Percentiles rank a stretch among this genome's conserved stretches.
Conservation (phyloP, 257 asterid species). For the Solanum appendiculatum region DNA sequence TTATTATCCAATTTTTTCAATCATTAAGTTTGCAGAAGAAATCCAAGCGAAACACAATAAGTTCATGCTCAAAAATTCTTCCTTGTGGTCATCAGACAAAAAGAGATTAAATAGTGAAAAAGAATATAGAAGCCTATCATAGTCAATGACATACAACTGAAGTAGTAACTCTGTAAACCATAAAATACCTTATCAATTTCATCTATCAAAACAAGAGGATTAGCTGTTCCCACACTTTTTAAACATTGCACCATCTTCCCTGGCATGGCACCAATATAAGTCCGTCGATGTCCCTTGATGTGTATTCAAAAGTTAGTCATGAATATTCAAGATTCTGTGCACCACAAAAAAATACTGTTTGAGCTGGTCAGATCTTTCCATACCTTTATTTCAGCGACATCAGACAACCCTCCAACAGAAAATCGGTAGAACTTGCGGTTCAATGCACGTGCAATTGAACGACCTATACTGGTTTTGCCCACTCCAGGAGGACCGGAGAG, state of each 20-base stretch:
- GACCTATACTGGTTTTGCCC: conserved; percentile 97
- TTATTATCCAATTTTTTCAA: not conserved
- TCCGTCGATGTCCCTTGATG: conserved; percentile 92
- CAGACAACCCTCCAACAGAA: conserved; percentile 99
- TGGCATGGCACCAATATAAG: conserved; percentile 99
- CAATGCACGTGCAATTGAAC: conserved; percentile 96
- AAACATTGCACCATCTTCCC: conserved; percentile 99
- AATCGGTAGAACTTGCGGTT: conserved; percentile 97
- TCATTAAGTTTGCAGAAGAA: not conserved
- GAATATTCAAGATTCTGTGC: not conserved
- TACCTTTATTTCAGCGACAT: conserved; percentile 99
- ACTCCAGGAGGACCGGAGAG: conserved; percentile 99
- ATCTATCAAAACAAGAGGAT: conserved; percentile 97
- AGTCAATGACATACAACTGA: not conserved
- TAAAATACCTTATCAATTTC: conserved; percentile 91
- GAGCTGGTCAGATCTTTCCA: not conserved
- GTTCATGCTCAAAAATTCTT: not conserved
- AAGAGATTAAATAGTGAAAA: not conserved
- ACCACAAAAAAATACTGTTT: not conserved
- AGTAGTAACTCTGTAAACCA: not conserved
- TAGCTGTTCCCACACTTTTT: conserved; percentile 91
- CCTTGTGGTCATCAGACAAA: not conserved
- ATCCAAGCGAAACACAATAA: not conserved
- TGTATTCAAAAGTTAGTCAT: conserved; percentile 11
- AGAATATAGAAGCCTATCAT: not conserved